Percentiles rank a stretch among this genome's conserved stretches.
Evolutionary conservation across 2,329 filamentous ascomycete genomes (phyloP).

Genomic region (Cadophora sp.): DNA sequence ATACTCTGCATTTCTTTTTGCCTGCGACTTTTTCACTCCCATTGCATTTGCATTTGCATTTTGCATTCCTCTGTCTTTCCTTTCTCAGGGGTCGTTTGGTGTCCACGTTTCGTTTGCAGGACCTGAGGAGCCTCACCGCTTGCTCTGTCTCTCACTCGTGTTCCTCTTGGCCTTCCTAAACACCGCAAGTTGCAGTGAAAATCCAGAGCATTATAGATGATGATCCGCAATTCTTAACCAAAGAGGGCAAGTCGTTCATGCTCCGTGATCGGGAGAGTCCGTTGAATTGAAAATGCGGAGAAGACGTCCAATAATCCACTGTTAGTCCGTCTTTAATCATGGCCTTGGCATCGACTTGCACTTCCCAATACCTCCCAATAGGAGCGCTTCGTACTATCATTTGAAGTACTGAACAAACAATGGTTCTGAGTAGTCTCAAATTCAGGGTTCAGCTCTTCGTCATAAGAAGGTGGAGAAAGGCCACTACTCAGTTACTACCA

Average conservation of each 20-base stretch:
- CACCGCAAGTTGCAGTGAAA: conserved; percentile 16
- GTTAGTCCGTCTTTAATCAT: background rate
- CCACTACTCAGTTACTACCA: too few relatives aligned
- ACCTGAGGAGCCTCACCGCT: conserved; percentile 3
- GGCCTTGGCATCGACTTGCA: conserved; percentile 8
- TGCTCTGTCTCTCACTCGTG: background rate
- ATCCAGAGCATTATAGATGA: background rate
- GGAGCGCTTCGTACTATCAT: background rate
- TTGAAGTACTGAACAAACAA: background rate
- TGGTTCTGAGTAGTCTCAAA: background rate
- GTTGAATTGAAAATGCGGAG: background rate
- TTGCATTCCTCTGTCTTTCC: background rate
- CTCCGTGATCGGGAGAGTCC: conserved; percentile 4
- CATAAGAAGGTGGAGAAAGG: background rate
- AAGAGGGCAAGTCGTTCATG: conserved; percentile 13
- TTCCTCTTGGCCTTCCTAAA: conserved; percentile 14
- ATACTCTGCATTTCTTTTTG: background rate
- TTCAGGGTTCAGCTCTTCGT: background rate
- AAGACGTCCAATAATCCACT: background rate
- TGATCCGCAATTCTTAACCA: conserved; percentile 11
- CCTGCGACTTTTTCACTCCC: background rate
- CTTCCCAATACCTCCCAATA: background rate
- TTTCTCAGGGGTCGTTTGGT: background rate
- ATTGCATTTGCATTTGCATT: background rate
- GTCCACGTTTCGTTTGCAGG: conserved; percentile 10